Evolutionary conservation across 2,329 filamentous ascomycete genomes (phyloP), one percentile per base, ranked within the genome.

Genomic region (Neofusicoccum sp.): DNA sequence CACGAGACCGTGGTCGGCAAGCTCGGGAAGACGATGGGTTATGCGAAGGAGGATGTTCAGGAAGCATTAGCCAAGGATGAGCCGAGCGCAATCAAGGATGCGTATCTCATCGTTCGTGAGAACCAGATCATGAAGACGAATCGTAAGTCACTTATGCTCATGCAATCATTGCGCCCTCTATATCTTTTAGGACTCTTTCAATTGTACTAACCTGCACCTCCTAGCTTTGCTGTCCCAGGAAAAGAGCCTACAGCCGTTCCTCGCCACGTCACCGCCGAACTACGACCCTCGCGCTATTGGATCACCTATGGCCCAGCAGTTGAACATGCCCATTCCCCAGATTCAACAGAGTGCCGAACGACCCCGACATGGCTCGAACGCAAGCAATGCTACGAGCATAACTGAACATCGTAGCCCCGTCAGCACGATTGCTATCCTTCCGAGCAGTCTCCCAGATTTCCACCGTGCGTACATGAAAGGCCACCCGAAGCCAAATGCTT

Each of bases 61-160:
- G 95, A 98, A 75, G 93, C 95, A 24, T 80, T 99, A 64, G 89
- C 89, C 69, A 92, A 91, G 61, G 87, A 95, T 58, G 95, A 99
- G 73, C 95, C 95, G 11, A 98, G 93, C 62, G 93, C 95, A 9
- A 97, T 99, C 81, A 99, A 99, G 78, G 95, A 99, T 76, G 95
- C 95, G 1, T 99, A 98, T 78, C 88, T 97, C 77, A 99, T 99
- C 73, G 91, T 99, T 28, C 87, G 93, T 58, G 95, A 99, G 76
- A 98, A 98, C 73, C 95, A 97, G 75, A 85, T 98, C 73, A 98
- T 98, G 93, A 90, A 93, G 74, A 88, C 88, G 60, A 96, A 92
- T 73, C 92, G 91, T 96, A 81, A 86, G 90, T 86, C 40, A 14
- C 33, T 7, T 12, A 12, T 40, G 14, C 20, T 2, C n/a, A 12